phyloP scores from a whole-genome alignment of 805 yeast species.

The Yamadazyma laniorum region DNA sequence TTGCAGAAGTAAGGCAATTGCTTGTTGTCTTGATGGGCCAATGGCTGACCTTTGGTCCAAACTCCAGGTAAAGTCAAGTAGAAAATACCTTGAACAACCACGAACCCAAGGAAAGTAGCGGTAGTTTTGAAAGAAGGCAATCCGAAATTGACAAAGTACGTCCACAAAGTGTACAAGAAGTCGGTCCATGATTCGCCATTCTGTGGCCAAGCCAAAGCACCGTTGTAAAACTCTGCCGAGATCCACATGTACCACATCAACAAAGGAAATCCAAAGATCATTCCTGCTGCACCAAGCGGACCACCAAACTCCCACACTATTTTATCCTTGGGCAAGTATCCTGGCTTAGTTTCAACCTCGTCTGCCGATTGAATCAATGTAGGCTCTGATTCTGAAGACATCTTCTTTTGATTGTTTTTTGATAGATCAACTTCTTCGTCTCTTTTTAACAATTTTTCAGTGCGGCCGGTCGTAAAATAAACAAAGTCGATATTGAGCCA shows the following conservation, averaged over 20 bases:
- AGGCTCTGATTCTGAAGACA: background rate
- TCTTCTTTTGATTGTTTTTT: too few relatives aligned
- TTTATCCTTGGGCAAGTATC: conserved; percentile 43
- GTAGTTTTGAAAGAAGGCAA: conserved; percentile 62
- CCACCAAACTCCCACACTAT: conserved; percentile 93
- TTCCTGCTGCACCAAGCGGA: conserved; percentile 80
- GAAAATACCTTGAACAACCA: conserved; percentile 65
- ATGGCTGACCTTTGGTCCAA: conserved; percentile 93
- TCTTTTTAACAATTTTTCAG: too few relatives aligned
- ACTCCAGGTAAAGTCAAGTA: conserved; percentile 89
- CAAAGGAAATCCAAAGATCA: conserved; percentile 90
- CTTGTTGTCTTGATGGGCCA: conserved; percentile 72
- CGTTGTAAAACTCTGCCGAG: conserved; percentile 75
- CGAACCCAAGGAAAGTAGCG: conserved; percentile 68
- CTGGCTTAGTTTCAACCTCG: conserved; percentile 13
- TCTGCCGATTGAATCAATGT: background rate
- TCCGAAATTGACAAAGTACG: conserved; percentile 49
- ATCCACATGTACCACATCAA: conserved; percentile 98
- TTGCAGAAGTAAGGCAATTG: conserved; percentile 92
- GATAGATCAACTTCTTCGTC: too few relatives aligned
- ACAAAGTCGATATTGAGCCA: too few relatives aligned
- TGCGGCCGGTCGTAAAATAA: too few relatives aligned
- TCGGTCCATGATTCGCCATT: conserved; percentile 52
- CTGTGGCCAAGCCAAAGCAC: conserved; percentile 67
- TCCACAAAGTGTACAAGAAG: conserved; percentile 45